Conservation (phyloP, 495 filamentous ascomycete genomes). For the Aspergillus cavernicola region DNA sequence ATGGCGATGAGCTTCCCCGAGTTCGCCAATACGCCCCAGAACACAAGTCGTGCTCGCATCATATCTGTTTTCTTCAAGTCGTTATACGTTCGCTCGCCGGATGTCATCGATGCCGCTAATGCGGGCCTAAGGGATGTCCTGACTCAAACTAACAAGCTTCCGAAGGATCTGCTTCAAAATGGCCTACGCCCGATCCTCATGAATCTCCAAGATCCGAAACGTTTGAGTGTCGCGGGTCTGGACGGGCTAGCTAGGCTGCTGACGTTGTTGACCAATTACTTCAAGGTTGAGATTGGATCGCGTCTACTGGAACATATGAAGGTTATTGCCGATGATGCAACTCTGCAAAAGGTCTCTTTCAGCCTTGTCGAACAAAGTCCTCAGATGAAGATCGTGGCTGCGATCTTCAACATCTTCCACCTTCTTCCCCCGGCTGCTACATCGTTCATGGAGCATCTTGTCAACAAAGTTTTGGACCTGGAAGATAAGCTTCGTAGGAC, state of each 20-base stretch:
- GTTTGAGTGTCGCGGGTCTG: constrained; percentile 81
- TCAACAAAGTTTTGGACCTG: constrained; percentile 83
- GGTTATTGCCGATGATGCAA: constrained; percentile 73
- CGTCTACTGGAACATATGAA: constrained; percentile 89
- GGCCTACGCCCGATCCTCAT: constrained; percentile 91
- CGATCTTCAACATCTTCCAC: constrained; percentile 95
- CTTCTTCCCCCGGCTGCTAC: constrained; percentile 84
- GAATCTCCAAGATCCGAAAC: constrained; percentile 90
- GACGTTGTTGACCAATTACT: constrained; percentile 91
- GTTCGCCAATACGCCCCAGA: constrained; percentile 66
- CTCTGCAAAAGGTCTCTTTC: constrained; percentile 87
- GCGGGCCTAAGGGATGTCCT: constrained; percentile 81
- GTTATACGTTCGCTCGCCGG: constrained; percentile 83
- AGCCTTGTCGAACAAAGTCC: constrained; percentile 87
- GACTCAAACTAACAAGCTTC: constrained; percentile 81
- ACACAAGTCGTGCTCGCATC: constrained; percentile 74
- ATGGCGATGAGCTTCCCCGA: constrained; percentile 90
- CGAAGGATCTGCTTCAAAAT: constrained; percentile 91
- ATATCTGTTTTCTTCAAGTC: constrained; percentile 98
- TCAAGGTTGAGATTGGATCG: constrained; percentile 96
- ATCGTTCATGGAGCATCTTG: constrained; percentile 82
- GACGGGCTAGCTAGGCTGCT: constrained; percentile 88
- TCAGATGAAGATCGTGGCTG: constrained; percentile 87
- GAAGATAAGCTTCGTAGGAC: constrained; percentile 85
- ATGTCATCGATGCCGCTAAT: constrained; percentile 93